Base-by-base conservation (phyloP, 805 yeast genomes). In the Myxozyma geophila region DNA sequence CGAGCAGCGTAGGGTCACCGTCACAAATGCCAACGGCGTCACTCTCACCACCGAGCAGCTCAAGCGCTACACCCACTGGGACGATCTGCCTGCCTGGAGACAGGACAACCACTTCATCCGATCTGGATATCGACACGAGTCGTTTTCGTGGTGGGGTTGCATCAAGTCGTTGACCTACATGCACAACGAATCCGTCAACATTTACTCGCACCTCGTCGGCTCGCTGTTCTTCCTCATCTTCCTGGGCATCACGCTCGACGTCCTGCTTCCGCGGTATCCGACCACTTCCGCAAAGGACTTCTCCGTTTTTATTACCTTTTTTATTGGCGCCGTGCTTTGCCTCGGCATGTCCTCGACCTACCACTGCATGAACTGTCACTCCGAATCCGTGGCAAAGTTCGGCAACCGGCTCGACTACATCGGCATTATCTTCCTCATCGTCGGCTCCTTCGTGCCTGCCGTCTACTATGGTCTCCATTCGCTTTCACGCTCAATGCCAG, bases 321-420 rank as follows among this genome's bases (percentile, higher is more conserved):
- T 82, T 5, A 61, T 80, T 9, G 90, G 92, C 4, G 85, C 85
- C 5, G 79, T 83, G 17, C 68, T 77, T 13, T 88, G 93, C 69
- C 75, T 89, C 63, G 79, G 83, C 50, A 80, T 86, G 80, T 85
- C 89, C 37, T 85, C 90, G 41, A 77, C 82, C 28, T 89, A 85
- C 77, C 95, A 89, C 71, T 80, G 85, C 64, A 70, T 87, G 62
- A 88, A 87, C 70, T 82, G 86, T 67, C 93, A 89, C 72, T 87
- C 92, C 5, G 80, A 77, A 49, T 66, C 74, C 13, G 83, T 87
- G 1, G 75, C 84, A 41, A 78, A 76, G 58, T 74, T 83, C 44
- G 89, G 92, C 64, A 87, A 88, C 74, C 87, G 84, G 71, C 80
- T 88, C 53, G 95, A 89, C 74, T 89, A 89, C 72, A 79, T 89